phyloP scores from a whole-genome alignment of 1,284 basidiomycete species.

The Sporisorium reilianum region DNA sequence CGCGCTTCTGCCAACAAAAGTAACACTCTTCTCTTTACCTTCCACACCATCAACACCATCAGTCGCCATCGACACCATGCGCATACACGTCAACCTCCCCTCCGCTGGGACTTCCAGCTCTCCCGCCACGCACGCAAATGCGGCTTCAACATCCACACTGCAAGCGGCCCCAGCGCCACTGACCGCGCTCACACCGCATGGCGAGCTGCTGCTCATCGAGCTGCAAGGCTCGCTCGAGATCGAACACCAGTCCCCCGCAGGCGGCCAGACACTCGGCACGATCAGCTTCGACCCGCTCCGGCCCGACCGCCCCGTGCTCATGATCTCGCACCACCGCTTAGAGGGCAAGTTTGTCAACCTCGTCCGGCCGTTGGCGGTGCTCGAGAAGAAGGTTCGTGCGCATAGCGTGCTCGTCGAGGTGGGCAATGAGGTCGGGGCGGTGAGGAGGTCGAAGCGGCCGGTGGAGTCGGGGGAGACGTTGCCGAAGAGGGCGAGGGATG shows the following conservation, averaged over 20 bases:
- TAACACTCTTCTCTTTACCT: conserved; percentile 21
- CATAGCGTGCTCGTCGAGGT: conserved; percentile 20
- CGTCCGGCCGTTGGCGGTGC: conserved; percentile 56
- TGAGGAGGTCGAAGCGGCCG: conserved; percentile 6
- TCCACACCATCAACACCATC: no score
- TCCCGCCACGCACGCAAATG: not conserved
- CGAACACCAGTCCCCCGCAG: conserved; percentile 41
- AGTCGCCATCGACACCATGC: conserved; percentile 20
- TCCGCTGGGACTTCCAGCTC: not conserved
- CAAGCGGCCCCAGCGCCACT: conserved; percentile 29
- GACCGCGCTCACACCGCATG: conserved; percentile 48
- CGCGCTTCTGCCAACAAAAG: conserved; percentile 35
- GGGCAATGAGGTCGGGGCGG: conserved; percentile 3
- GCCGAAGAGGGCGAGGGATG: conserved; percentile 15
- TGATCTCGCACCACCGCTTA: conserved; percentile 86
- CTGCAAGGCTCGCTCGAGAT: conserved; percentile 66
- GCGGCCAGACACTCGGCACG: conserved; percentile 56
- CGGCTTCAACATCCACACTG: conserved; percentile 3
- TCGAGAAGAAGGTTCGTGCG: conserved; percentile 50
- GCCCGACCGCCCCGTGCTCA: conserved; percentile 79
- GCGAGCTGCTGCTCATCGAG: conserved; percentile 66
- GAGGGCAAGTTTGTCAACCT: conserved; percentile 85
- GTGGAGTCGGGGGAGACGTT: not conserved
- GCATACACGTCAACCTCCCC: conserved; percentile 45
- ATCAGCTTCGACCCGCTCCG: conserved; percentile 54